Conservation (phyloP, 352 stramenopile genomes). For the Pythium volutum region DNA sequence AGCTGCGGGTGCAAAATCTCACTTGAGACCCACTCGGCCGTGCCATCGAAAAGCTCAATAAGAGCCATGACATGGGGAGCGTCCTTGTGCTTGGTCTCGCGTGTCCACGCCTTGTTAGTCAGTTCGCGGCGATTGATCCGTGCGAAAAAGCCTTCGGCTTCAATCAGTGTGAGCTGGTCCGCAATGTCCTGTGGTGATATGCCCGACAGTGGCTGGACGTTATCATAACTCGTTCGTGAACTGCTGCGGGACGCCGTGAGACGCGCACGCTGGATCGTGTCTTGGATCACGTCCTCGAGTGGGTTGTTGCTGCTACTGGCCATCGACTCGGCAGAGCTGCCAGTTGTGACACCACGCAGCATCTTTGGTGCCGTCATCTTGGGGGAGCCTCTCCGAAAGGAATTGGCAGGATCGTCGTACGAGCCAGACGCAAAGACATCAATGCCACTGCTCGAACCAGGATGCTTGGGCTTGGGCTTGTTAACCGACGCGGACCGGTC, state of each 20-base stretch:
- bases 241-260: conserved; percentile 59
- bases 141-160: conserved; percentile 72
- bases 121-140: conserved; percentile 71
- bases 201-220: conserved; percentile 64
- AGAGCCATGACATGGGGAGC: conserved; percentile 79
- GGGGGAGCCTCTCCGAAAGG: conserved; percentile 19
- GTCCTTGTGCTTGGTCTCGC: conserved; percentile 75
- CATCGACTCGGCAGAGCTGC: conserved; percentile 34
- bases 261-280: conserved; percentile 62
- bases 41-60: conserved; percentile 85
- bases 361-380: conserved; percentile 55
- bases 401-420: conserved; percentile 22
- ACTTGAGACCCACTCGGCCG: conserved; percentile 84
- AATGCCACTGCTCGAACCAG: conserved; percentile 25
- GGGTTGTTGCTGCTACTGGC: conserved; percentile 7
- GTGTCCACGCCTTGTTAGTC: conserved; percentile 87
- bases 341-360: conserved; percentile 58
- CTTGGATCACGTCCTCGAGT: conserved; percentile 63
- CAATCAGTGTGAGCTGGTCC: conserved; percentile 79
- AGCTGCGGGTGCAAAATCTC: conserved; percentile 85
- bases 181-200: conserved; percentile 64
- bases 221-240: conserved; percentile 74
- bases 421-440: conserved; percentile 52
- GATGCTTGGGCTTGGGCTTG: conserved; percentile 50
- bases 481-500: conserved; percentile 45